Percentiles rank a stretch among this genome's conserved stretches.
Evolutionary conservation across 495 filamentous ascomycete species (phyloP).

Genomic region (Talaromyces borbonicus): DNA sequence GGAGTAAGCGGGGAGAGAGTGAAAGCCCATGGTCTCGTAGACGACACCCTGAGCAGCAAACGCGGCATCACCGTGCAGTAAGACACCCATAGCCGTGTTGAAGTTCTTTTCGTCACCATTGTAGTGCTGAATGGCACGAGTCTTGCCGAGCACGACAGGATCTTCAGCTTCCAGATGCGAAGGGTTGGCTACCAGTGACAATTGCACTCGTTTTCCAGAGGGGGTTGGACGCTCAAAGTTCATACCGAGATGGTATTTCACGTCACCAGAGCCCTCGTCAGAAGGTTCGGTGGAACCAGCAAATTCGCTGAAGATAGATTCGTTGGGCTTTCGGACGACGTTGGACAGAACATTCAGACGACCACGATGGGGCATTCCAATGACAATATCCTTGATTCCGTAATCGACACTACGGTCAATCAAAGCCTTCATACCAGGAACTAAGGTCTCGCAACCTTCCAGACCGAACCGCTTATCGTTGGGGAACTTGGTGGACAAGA

Average conservation of each 20-base stretch:
- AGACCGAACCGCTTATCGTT: conserved; percentile 99
- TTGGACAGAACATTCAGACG: conserved; percentile 97
- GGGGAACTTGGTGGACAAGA: conserved; percentile 93
- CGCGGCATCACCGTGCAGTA: conserved; percentile 94
- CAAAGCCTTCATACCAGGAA: conserved; percentile 97
- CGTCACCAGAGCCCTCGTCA: conserved; percentile 95
- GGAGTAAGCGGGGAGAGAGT: conserved; percentile 87
- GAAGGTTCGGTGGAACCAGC: conserved; percentile 77
- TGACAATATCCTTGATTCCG: conserved; percentile 96
- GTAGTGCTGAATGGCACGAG: conserved; percentile 96
- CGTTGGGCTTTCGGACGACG: conserved; percentile 96
- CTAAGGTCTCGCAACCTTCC: conserved; percentile 90
- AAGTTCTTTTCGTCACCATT: conserved; percentile 89
- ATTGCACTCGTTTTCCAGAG: conserved; percentile 95
- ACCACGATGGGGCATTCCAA: conserved; percentile 98
- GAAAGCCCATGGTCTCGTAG: conserved; percentile 97
- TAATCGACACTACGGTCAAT: conserved; percentile 98
- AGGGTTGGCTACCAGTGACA: conserved; percentile 95
- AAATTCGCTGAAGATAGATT: conserved; percentile 99
- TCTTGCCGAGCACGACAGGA: conserved; percentile 94
- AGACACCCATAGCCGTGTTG: conserved; percentile 83
- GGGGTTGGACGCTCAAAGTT: conserved; percentile 98
- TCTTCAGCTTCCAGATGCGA: conserved; percentile 98
- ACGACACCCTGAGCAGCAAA: conserved; percentile 95
- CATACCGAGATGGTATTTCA: conserved; percentile 99